These are phyloP conservation scores for Fusarium metavorans DNA, from an alignment of 2,329 filamentous ascomycete genomes.

Conservation along the genomic window DNA sequence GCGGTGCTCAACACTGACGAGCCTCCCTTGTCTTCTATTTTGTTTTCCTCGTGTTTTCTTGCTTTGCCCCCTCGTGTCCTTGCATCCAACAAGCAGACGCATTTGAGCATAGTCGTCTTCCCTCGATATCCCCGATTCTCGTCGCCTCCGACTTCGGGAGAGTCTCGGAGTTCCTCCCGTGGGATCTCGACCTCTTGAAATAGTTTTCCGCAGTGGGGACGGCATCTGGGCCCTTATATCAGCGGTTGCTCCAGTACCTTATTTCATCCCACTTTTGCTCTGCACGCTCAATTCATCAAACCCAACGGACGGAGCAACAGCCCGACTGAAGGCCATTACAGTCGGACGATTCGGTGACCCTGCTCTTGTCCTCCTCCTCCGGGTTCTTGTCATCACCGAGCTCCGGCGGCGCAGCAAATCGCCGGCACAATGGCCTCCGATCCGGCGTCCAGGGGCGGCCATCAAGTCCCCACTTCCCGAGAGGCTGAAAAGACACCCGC, in stretches of 20 bases:
- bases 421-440: slow-evolving; percentile 15
- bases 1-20: not conserved
- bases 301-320: not conserved
- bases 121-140: not conserved
- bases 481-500: not conserved
- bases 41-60: not conserved
- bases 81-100: not conserved
- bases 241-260: not conserved
- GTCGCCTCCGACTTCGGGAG: slow-evolving; percentile 9
- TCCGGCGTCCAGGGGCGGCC: not conserved
- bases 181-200: not conserved
- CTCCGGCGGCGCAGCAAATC: slow-evolving; percentile 2
- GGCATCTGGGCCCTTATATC: not conserved
- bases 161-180: slow-evolving; percentile 3
- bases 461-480: slow-evolving; percentile 33
- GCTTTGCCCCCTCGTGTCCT: not conserved
- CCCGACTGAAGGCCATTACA: not conserved
- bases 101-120: not conserved
- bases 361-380: not conserved
- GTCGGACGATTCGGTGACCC: not conserved
- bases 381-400: not conserved
- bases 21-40: not conserved
- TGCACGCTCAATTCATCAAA: not conserved
- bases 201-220: slow-evolving; percentile 5
- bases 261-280: not conserved